These are phyloP conservation scores for Rhizophora apiculata DNA, from an alignment of 345 rosid species.

Conservation along the genomic window DNA sequence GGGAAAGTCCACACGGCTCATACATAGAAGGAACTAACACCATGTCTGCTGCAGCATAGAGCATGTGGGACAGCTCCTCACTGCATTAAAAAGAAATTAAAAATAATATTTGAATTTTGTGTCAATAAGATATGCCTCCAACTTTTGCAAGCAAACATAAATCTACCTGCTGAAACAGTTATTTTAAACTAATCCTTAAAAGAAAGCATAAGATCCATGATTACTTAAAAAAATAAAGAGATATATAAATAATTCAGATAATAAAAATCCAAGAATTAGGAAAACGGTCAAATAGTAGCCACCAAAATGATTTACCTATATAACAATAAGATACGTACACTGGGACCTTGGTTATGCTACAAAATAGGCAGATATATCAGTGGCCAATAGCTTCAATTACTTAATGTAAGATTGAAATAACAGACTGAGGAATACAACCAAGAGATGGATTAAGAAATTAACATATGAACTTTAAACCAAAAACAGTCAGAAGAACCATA, in stretches of 20 bases:
- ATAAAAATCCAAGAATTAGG: background rate
- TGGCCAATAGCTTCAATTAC: slow-evolving; percentile 1
- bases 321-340: slow-evolving; percentile 42
- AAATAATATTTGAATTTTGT: background rate
- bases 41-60: slow-evolving; percentile 60
- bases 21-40: slow-evolving; percentile 60
- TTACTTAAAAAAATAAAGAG: background rate
- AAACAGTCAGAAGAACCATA: background rate
- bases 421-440: background rate
- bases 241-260: background rate
- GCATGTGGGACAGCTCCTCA: slow-evolving; percentile 62
- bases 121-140: background rate
- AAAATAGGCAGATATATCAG: slow-evolving; percentile 8
- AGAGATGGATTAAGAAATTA: background rate
- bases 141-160: background rate
- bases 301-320: slow-evolving; percentile 39
- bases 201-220: background rate
- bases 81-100: slow-evolving; percentile 26
- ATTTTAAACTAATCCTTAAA: background rate
- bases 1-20: slow-evolving; percentile 66
- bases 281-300: background rate
- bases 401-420: background rate
- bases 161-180: background rate
- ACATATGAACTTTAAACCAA: too few relatives aligned
- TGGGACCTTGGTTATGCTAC: slow-evolving; percentile 47